These are phyloP conservation scores for Claviceps africana DNA, from an alignment of 2,329 filamentous ascomycete genomes.

Conservation along the genomic window DNA sequence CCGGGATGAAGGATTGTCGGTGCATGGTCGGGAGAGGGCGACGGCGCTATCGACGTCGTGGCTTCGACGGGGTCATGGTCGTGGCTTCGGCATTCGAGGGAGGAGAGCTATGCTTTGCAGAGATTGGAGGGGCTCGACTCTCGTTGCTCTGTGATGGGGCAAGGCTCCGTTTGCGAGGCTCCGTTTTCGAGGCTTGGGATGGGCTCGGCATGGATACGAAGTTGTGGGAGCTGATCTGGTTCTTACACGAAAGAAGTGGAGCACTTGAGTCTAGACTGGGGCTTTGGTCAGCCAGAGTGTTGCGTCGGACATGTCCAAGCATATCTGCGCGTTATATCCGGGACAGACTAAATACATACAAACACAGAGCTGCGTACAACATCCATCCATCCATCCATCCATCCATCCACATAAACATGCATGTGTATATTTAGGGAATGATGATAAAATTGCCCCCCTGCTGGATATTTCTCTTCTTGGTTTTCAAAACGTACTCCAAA, in stretches of 20 bases:
- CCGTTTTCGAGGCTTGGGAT: neutral
- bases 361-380: no score
- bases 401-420: no score
- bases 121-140: neutral
- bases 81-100: neutral
- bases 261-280: neutral
- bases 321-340: neutral
- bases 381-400: no score
- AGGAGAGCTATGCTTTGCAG: no score
- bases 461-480: no score
- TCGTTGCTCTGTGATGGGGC: neutral
- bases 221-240: neutral
- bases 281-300: neutral
- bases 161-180: neutral
- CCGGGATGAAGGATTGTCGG: constrained; percentile 28
- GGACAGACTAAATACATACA: no score
- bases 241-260: neutral
- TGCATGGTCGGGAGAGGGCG: constrained; percentile 10
- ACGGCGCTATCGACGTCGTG: neutral
- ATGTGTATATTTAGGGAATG: no score
- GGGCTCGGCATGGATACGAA: no score
- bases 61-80: neutral
- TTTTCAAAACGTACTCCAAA: no score
- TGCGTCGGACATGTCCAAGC: neutral
- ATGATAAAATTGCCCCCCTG: no score